Base-by-base conservation (phyloP, 306 rosid species). In the Casuarina glauca region DNA sequence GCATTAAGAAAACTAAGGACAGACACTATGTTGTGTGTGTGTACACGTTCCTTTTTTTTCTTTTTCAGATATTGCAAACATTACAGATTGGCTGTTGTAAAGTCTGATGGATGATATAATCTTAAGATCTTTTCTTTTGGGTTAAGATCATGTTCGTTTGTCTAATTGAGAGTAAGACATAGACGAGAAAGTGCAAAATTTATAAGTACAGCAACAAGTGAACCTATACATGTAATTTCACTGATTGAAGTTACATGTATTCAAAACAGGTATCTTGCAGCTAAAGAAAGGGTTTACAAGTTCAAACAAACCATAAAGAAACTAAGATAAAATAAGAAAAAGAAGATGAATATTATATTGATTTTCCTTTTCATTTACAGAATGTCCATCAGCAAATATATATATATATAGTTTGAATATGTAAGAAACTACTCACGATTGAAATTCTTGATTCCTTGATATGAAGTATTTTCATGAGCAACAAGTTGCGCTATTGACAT, bases 401-500 rank as follows among this genome's bases (percentile, higher is more conserved):
- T 9, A 50, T 75, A 26, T 75, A 6, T 61, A 73, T 36, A 41
- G 32, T 26, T 2, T 42, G 50, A 32, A 72, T 1, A 20, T 41
- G 67, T 44, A 35, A 50, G 71, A 69, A 44, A 49, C 19, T 3
- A 84, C 95, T 88, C 76, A 88, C 98, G 68, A 2, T 86, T 88
- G 77, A 91, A 89, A 80, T 58, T 39, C 55, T 80, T 81, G 62
- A 93, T 81, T 76, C 90, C 89, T 64, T 82, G 86, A 55, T 85
- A 81, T 76, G 90, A 76, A 81, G 85, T 36, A 66, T 78, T 69
- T 36, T 84, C 75, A 4, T 74, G 90, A 49, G 82, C 71, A 50
- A 86, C 83, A 78, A 93, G 90, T 68, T 89, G 88, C 26, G 67
- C 76, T 60, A 91, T 74, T 77, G 98, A 89, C 75, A 87, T 78